Evolutionary conservation across 306 rosid genomes (phyloP).

Genomic region (Quercus mongolica): DNA sequence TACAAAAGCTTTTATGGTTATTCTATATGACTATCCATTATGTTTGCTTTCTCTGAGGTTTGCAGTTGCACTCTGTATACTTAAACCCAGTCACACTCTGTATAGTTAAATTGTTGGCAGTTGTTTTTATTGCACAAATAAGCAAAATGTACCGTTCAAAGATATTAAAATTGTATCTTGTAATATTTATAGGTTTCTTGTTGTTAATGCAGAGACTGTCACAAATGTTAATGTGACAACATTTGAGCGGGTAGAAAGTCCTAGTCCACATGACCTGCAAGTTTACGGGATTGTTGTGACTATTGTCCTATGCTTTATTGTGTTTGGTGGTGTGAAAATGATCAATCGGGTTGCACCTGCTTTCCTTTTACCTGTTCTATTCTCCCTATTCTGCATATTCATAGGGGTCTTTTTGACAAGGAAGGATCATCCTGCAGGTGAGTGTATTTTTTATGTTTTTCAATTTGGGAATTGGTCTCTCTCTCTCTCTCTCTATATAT

Average conservation of each 20-base stretch:
- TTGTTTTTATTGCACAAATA: neutral
- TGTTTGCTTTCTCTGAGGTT: neutral
- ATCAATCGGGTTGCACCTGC: constrained; percentile 99
- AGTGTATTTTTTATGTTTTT: constrained; percentile 18
- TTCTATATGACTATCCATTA: neutral
- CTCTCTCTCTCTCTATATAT: neutral
- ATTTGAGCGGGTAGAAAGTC: constrained; percentile 56
- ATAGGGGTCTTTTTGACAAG: constrained; percentile 72
- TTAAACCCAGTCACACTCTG: too few species aligned
- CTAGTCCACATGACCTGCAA: constrained; percentile 93
- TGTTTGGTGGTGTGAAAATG: constrained; percentile 98
- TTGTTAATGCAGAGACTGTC: constrained; percentile 63
- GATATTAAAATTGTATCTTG: constrained; percentile 4
- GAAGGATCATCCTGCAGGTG: constrained; percentile 76
- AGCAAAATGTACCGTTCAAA: neutral
- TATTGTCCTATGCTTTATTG: constrained; percentile 87
- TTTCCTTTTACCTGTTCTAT: constrained; percentile 83
- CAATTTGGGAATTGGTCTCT: neutral
- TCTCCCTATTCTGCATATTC: constrained; percentile 78
- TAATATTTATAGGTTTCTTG: constrained; percentile 13
- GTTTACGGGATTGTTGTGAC: constrained; percentile 93
- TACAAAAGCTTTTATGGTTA: neutral
- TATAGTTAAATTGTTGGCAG: neutral
- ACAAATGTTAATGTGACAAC: constrained; percentile 70
- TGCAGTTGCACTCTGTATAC: neutral